Evolutionary conservation across 306 rosid genomes (phyloP), one percentile per base, ranked within the genome.

Genomic region (Vigna nakashimae): DNA sequence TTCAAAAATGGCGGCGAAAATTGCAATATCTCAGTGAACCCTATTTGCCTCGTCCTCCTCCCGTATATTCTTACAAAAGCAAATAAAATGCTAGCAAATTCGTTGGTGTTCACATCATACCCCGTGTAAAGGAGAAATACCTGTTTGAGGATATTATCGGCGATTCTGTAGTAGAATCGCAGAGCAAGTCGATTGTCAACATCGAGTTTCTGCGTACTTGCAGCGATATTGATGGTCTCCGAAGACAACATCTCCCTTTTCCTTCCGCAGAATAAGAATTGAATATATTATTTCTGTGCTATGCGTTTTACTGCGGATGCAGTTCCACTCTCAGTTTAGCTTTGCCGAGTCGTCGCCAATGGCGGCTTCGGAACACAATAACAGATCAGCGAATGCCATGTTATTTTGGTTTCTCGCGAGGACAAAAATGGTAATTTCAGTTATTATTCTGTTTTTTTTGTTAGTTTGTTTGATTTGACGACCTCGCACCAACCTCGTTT

Each of bases 61-160:
- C 7, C 8, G 20, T 40, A 15, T 58, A 22, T 13, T 30, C 49
- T 15, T 60, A 42, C 16, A 62, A 79, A 45, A 55, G 40, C 36
- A 70, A 34, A 56, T 24, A 34, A 69, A 60, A 46, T 49, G 28
- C 18, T 53, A 56, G 55, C 36, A 22, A 71, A 64, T 32, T 20
- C 4, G 12, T 16, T 50, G 11, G 14, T 17, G 16, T 12, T 62
- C 9, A 18, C 2, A 5, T 62, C 9, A 10, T 2, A 5, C 15
- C 17, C 16, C 2, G 18, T 13, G 20, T 2, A 22, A 48, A 73
- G 60, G 65, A 16, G 40, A 60, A 70, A 55, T 17, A 94, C 98
- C 98, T 94, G 98, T 83, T 81, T 86, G 84, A 92, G 93, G 59
- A 94, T 75, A 80, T 87, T 94, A 71, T 94, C 93, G 5, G 98